Percentiles rank a stretch among this genome's conserved stretches.
Evolutionary conservation across 2,329 filamentous ascomycete species (phyloP).

Genomic region (Coniochaeta hoffmannii): DNA sequence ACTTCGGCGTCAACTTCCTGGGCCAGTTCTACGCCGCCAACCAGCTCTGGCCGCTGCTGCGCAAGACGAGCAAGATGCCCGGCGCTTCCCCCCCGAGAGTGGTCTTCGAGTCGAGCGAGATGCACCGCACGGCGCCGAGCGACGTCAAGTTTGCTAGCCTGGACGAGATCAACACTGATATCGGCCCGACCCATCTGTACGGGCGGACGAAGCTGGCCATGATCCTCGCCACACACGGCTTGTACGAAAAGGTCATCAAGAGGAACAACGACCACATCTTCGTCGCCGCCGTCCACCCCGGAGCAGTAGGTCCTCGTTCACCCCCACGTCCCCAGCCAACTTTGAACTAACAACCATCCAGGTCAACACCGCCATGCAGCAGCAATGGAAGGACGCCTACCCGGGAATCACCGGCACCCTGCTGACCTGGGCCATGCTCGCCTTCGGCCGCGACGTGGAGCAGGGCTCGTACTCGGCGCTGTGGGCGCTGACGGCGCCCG

Average conservation of each 20-base stretch:
- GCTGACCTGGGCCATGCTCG: slow-evolving; percentile 24
- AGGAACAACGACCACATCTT: slow-evolving; percentile 31
- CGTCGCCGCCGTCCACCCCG: slow-evolving; percentile 33
- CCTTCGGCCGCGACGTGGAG: slow-evolving; percentile 26
- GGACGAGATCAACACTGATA: slow-evolving; percentile 31
- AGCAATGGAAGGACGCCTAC: slow-evolving; percentile 38
- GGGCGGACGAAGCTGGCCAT: slow-evolving; percentile 33
- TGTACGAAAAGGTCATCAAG: slow-evolving; percentile 32
- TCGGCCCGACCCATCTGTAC: slow-evolving; percentile 28
- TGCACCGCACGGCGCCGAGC: slow-evolving; percentile 29
- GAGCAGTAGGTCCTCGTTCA: slow-evolving; percentile 22
- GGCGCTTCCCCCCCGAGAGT: slow-evolving; percentile 27
- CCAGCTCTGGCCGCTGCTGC: slow-evolving; percentile 31
- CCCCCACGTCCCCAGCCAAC: not conserved
- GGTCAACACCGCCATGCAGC: slow-evolving; percentile 36
- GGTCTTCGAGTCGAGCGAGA: slow-evolving; percentile 31
- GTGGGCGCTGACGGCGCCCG: slow-evolving; percentile 31
- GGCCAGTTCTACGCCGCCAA: slow-evolving; percentile 36
- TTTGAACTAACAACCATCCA: slow-evolving; percentile 8
- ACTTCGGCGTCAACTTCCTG: slow-evolving; percentile 37
- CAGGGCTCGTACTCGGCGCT: slow-evolving; percentile 36
- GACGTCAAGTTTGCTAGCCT: slow-evolving; percentile 27
- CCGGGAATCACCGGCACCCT: slow-evolving; percentile 31
- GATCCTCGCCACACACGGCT: slow-evolving; percentile 33
- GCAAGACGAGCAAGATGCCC: slow-evolving; percentile 29